Base-by-base conservation (phyloP, 192 early-diverging fungal genomes). In the Mortierella alpina region DNA sequence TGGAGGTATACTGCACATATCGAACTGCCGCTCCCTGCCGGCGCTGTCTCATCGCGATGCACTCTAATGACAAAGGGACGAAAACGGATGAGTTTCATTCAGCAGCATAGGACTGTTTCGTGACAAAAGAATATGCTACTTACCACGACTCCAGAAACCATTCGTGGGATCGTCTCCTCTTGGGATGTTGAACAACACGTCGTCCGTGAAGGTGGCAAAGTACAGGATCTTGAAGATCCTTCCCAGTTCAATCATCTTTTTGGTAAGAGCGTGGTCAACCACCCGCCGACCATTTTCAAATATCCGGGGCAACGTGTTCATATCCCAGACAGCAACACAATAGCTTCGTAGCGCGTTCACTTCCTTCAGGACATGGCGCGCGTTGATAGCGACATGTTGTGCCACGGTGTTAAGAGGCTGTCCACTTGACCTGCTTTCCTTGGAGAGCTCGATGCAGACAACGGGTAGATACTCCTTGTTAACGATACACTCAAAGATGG, bases 391-490 rank as follows among this genome's bases (percentile, higher is more conserved):
- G 10, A 78, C 57, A 47, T 66, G 67, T 5, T 70, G 68, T 5
- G 75, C 75, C 7, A 78, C 62, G 5, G 75, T 54, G 9, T 69
- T 69, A 44, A 70, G 57, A 7, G 55, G 55, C 40, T 70, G 75
- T 47, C 67, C 63, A 50, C 44, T 46, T 54, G 52, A 57, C 22
- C 63, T 68, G 51, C 59, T 52, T 22, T 66, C 75, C n/a, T 80
- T 84, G 23, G 82, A 66, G 22, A 88, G 75, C 51, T 86, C 87
- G 31, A 82, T 82, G 0, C 89, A 84, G 15, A 94, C 72, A 15
- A 95, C 89, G 0, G 94, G 92, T 44, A 95, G 82, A 65, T 89
- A 85, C 44, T 93, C 89, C 56, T 88, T 88, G 66, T 92, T 90
- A 46, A 91, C 80, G 12, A 72, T 63, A 55, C 91, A 82, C 52